phyloP scores from a whole-genome alignment of 2,329 filamentous ascomycete genomes.

The Helotiales sp. region DNA sequence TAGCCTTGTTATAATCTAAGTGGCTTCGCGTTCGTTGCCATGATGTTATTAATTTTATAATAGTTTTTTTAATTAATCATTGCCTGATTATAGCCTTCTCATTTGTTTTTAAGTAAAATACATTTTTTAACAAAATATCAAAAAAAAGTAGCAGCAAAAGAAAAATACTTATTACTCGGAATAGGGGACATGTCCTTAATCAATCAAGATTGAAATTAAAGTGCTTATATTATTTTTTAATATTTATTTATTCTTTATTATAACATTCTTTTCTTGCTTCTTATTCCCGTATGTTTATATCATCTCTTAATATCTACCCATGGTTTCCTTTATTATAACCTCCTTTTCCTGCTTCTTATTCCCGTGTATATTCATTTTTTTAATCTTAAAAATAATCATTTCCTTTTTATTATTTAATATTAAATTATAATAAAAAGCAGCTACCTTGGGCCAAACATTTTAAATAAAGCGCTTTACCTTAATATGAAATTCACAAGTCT shows the following conservation, averaged over 20 bases:
- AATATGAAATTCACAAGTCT: constrained; percentile 7
- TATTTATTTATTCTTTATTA: no score
- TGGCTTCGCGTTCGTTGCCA: no score
- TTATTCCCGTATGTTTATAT: no score
- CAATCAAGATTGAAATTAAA: not conserved
- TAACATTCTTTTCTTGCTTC: no score
- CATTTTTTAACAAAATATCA: no score
- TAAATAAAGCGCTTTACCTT: not conserved
- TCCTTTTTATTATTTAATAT: not conserved
- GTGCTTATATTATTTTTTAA: not conserved
- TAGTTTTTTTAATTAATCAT: no score
- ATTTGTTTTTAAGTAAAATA: no score
- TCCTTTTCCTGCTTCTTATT: not conserved
- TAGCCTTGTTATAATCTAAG: no score
- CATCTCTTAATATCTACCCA: not conserved
- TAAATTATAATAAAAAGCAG: constrained; percentile 18
- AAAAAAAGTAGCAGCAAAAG: not conserved
- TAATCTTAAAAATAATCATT: not conserved
- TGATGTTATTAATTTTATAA: no score
- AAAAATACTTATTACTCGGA: not conserved
- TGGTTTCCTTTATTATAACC: not conserved
- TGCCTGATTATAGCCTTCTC: no score
- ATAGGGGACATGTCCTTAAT: not conserved
- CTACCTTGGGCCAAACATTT: constrained; percentile 13
- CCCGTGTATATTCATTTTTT: not conserved